Evolutionary conservation across 805 yeast species (phyloP).

Genomic region (Candida nitratophila): DNA sequence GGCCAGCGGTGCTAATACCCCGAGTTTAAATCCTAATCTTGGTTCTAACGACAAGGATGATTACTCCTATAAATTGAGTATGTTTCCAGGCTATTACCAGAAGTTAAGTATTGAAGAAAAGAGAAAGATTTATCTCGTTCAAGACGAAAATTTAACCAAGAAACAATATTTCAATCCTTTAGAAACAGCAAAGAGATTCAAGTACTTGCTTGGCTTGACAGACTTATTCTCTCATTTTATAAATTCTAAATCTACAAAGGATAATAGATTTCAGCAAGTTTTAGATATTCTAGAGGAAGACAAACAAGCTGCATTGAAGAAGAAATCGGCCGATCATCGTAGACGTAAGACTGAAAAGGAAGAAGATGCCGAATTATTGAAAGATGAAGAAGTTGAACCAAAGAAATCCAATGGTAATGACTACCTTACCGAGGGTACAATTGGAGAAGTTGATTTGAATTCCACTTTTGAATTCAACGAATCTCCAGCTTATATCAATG

Average conservation of each 20-base stretch:
- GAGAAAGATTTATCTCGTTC: slow-evolving; percentile 24
- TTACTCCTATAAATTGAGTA: slow-evolving; percentile 6
- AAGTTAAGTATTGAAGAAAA: slow-evolving; percentile 7
- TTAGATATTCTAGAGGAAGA: slow-evolving; percentile 33
- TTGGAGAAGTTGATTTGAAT: slow-evolving; percentile 17
- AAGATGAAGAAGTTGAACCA: slow-evolving; percentile 37
- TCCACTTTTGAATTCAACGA: slow-evolving; percentile 41
- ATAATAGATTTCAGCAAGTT: slow-evolving; percentile 48
- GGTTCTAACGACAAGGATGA: not conserved
- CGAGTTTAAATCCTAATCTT: not conserved
- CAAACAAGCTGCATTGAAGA: slow-evolving; percentile 8
- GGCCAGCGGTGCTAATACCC: not conserved
- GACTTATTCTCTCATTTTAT: slow-evolving; percentile 64
- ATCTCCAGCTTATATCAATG: slow-evolving; percentile 48
- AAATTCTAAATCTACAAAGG: slow-evolving; percentile 55
- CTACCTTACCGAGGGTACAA: slow-evolving; percentile 9
- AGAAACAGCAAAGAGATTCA: slow-evolving; percentile 60
- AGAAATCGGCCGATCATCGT: slow-evolving; percentile 30
- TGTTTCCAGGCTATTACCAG: slow-evolving; percentile 8
- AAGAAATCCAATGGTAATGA: not conserved
- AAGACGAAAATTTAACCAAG: slow-evolving; percentile 17
- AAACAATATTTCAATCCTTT: slow-evolving; percentile 37
- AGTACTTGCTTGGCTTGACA: slow-evolving; percentile 58
- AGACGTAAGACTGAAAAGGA: slow-evolving; percentile 70
- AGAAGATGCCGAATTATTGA: slow-evolving; percentile 69